Conservation (phyloP, 768 basidiomycete genomes). For the Pleurotus eryngii region DNA sequence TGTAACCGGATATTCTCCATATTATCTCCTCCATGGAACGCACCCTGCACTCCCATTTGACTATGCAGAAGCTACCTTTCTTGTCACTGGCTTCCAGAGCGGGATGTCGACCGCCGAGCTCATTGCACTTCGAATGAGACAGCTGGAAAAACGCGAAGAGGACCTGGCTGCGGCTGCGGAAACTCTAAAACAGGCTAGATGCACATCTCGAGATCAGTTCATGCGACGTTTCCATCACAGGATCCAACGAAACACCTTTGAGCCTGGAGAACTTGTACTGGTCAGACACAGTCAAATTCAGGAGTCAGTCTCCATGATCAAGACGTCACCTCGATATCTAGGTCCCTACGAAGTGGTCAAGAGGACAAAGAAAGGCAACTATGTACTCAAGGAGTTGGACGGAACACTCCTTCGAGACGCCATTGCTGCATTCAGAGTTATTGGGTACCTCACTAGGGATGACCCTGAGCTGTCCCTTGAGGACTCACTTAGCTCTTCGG, state of each 20-base stretch:
- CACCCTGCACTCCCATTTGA: constrained; percentile 29
- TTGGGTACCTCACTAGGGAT: no score
- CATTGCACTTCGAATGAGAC: constrained; percentile 18
- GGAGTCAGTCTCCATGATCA: constrained; percentile 13
- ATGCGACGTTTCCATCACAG: constrained; percentile 10
- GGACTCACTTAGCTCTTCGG: no score
- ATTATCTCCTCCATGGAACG: constrained; percentile 22
- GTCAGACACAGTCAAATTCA: constrained; percentile 21
- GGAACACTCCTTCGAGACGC: constrained; percentile 3
- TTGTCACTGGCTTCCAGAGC: constrained; percentile 16
- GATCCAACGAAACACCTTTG: background rate
- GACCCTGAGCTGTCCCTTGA: no score
- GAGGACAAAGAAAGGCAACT: constrained; percentile 10
- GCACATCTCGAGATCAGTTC: constrained; percentile 20
- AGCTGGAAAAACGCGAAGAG: constrained; percentile 16
- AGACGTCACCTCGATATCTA: constrained; percentile 19
- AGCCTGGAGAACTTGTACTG: constrained; percentile 17
- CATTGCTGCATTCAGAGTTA: background rate
- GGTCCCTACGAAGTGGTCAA: constrained; percentile 22
- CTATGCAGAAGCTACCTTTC: constrained; percentile 26
- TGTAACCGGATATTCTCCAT: constrained; percentile 19
- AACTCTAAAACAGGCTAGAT: constrained; percentile 13
- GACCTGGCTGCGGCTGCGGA: constrained; percentile 17
- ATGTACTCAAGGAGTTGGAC: constrained; percentile 12
- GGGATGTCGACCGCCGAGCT: constrained; percentile 15